These are phyloP conservation scores for Ceratobasidium sp. DNA, from an alignment of 1,284 basidiomycete species.

Conservation along the genomic window DNA sequence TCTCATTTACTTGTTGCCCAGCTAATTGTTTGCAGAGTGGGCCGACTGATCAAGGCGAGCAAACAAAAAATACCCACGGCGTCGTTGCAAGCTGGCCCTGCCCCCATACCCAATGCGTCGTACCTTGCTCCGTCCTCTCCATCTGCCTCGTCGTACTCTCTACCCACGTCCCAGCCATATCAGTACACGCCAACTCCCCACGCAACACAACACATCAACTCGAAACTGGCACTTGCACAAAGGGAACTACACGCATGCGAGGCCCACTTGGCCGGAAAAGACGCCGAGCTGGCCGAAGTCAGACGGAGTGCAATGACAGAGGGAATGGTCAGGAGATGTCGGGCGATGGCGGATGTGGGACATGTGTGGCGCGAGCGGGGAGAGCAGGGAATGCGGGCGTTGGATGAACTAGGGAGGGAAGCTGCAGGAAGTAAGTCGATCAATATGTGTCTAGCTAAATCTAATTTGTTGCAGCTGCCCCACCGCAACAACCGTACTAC, in stretches of 20 bases:
- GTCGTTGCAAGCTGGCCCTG: conserved; percentile 37
- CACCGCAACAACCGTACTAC: conserved; percentile 6
- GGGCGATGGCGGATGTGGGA: conserved; percentile 69
- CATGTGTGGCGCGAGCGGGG: conserved; percentile 70
- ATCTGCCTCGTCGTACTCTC: conserved; percentile 50
- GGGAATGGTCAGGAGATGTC: conserved; percentile 65
- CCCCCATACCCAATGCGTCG: conserved; percentile 53
- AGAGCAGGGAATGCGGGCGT: conserved; percentile 57
- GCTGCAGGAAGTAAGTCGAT: conserved; percentile 5
- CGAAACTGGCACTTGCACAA: conserved; percentile 70
- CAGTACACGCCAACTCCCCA: conserved; percentile 35
- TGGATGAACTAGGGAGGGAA: conserved; percentile 47
- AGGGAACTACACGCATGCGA: conserved; percentile 79
- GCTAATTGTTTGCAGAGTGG: conserved; percentile 58
- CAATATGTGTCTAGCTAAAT: neutral
- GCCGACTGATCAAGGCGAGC: conserved; percentile 75
- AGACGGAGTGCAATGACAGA: conserved; percentile 61
- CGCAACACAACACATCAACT: conserved; percentile 44
- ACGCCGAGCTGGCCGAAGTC: conserved; percentile 62
- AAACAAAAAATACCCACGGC: conserved; percentile 50
- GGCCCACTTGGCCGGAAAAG: conserved; percentile 68
- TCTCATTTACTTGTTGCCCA: neutral
- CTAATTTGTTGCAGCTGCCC: neutral
- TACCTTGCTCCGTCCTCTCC: conserved; percentile 51
- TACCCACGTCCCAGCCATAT: conserved; percentile 40